These are phyloP conservation scores for Starmerella sirachaensis DNA, from an alignment of 805 yeast genomes.

Conservation along the genomic window DNA sequence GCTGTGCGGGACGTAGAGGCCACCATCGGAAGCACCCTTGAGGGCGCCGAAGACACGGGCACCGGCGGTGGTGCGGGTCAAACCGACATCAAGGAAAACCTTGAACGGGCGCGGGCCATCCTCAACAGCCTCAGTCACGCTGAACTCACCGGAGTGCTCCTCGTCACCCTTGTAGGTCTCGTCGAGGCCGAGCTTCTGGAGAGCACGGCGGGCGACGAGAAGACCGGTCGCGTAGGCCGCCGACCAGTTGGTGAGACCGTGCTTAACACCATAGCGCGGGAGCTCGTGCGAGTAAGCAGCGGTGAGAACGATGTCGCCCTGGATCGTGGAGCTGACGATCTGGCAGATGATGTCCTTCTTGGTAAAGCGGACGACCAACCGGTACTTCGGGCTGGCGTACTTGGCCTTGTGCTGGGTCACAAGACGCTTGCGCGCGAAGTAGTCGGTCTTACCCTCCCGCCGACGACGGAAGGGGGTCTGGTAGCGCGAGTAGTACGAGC, in stretches of 20 bases:
- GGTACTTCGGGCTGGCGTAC: conserved; percentile 98
- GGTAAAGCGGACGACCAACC: conserved; percentile 99
- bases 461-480: conserved; percentile 99
- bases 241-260: conserved; percentile 99
- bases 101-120: conserved; percentile 99
- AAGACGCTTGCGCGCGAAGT: conserved; percentile 99
- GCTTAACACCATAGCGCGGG: conserved; percentile 93
- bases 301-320: conserved; percentile 90
- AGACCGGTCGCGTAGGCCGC: conserved; percentile 99
- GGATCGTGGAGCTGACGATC: conserved; percentile 89
- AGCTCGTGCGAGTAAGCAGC: conserved; percentile 99
- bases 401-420: conserved; percentile 99
- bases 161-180: conserved; percentile 98
- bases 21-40: conserved; percentile 99
- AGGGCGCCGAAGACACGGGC: conserved; percentile 98
- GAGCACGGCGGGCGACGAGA: conserved; percentile 96
- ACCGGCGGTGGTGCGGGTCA: conserved; percentile 99
- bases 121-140: conserved; percentile 97
- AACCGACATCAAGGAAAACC: conserved; percentile 98
- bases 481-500: conserved; percentile 98
- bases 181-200: conserved; percentile 94
- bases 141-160: conserved; percentile 98
- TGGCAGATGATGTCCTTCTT: conserved; percentile 99
- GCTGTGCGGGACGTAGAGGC: conserved; percentile 97
- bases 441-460: conserved; percentile 99